These are phyloP conservation scores for Penicillium atrosanguineum DNA, from an alignment of 495 filamentous ascomycete genomes.

Conservation along the genomic window DNA sequence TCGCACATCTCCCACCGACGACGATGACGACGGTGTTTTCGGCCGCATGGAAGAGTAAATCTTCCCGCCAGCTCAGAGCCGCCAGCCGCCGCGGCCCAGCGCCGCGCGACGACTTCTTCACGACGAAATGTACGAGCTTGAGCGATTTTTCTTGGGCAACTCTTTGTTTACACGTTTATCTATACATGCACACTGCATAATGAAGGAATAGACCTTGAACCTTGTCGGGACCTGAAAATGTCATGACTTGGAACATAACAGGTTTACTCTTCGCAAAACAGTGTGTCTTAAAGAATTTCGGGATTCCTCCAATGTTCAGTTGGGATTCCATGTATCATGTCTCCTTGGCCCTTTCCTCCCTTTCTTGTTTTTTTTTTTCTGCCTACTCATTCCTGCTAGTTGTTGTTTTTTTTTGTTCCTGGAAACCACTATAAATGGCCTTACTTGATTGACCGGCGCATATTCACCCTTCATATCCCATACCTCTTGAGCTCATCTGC, in stretches of 20 bases:
- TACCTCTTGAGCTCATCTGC: constrained; percentile 1
- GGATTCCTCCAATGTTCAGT: constrained; percentile 13
- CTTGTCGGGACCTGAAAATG: not conserved
- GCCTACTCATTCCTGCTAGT: not conserved
- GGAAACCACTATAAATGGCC: constrained; percentile 28
- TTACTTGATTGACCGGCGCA: constrained; percentile 26
- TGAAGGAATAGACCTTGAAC: constrained; percentile 10
- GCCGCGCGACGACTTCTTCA: constrained; percentile 23
- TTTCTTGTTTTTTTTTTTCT: constrained; percentile 12
- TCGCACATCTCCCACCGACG: constrained; percentile 65
- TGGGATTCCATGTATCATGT: constrained; percentile 31
- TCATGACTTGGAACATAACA: not conserved
- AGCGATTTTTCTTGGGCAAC: constrained; percentile 31
- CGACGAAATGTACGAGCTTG: constrained; percentile 44
- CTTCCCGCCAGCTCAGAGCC: not conserved
- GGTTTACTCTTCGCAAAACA: constrained; percentile 12
- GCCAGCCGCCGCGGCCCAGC: constrained; percentile 2
- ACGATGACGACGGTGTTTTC: constrained; percentile 94
- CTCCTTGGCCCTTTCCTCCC: constrained; percentile 25
- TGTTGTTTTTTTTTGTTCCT: constrained; percentile 11
- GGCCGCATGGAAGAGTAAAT: constrained; percentile 89
- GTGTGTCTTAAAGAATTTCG: constrained; percentile 19
- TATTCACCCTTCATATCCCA: constrained; percentile 24
- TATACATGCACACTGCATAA: constrained; percentile 21
- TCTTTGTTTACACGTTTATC: constrained; percentile 29